These are phyloP conservation scores for Chernovozyma sophiae-reginae DNA, from an alignment of 1,139 yeast species.

Conservation along the genomic window DNA sequence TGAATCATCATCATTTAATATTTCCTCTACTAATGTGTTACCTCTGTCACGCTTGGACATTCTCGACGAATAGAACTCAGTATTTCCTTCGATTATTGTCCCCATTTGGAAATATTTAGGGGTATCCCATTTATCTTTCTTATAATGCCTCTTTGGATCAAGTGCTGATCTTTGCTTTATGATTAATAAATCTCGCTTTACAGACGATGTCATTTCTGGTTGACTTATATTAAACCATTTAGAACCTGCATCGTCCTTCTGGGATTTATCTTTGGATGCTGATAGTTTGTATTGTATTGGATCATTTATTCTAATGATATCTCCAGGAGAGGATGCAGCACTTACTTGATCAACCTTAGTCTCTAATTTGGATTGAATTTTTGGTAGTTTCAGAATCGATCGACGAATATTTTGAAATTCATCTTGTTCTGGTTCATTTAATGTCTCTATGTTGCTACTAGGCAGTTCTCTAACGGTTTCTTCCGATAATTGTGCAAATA, in stretches of 20 bases:
- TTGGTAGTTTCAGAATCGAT: constrained; percentile 31
- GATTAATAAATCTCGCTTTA: constrained; percentile 74
- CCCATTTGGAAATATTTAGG: constrained; percentile 89
- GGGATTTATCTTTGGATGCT: constrained; percentile 12
- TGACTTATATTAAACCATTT: constrained; percentile 85
- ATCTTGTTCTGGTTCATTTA: constrained; percentile 11
- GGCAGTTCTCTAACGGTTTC: constrained; percentile 1
- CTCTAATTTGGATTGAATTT: constrained; percentile 29
- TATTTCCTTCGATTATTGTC: constrained; percentile 76
- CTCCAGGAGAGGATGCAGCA: constrained; percentile 6
- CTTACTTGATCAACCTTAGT: constrained; percentile 5
- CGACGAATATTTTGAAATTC: constrained; percentile 27
- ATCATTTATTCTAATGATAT: constrained; percentile 43
- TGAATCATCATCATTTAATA: constrained; percentile 68
- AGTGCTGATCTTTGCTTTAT: constrained; percentile 84
- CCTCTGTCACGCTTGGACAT: constrained; percentile 70
- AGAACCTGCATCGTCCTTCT: constrained; percentile 38
- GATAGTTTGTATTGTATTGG: constrained; percentile 33
- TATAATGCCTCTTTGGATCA: constrained; percentile 94
- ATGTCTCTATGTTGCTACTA: neutral
- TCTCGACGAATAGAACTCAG: constrained; percentile 74
- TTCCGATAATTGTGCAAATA: constrained; percentile 5
- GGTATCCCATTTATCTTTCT: constrained; percentile 75
- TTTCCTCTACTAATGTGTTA: constrained; percentile 73
- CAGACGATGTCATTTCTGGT: constrained; percentile 68